Percentiles rank a stretch among this genome's conserved stretches.
phyloP scores from a whole-genome alignment of 2,329 filamentous ascomycete genomes.

The Parasarocladium wereldwijsianum region DNA sequence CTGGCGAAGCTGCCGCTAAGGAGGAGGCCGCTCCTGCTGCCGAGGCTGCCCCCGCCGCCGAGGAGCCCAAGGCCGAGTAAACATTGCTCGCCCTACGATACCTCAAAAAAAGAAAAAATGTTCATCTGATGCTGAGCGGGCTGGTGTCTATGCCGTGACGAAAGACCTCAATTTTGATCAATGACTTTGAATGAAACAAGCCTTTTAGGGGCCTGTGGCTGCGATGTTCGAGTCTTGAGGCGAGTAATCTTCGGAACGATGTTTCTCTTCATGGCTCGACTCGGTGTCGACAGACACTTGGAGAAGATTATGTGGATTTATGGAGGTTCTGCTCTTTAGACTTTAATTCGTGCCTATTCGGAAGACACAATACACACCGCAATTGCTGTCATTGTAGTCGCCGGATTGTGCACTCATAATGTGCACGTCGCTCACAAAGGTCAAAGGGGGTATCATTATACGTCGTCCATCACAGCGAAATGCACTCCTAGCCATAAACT shows the following conservation, averaged over 20 bases:
- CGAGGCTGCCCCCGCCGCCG: slow-evolving; percentile 36
- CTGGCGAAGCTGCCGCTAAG: slow-evolving; percentile 32
- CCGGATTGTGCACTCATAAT: too few species aligned
- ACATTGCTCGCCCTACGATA: too few species aligned
- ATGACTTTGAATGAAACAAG: too few species aligned
- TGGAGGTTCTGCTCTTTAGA: slow-evolving; percentile 24
- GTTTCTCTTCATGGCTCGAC: too few species aligned
- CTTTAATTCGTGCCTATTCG: slow-evolving; percentile 17
- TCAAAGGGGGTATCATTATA: slow-evolving; percentile 8
- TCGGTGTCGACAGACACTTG: slow-evolving; percentile 17
- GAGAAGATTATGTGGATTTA: slow-evolving; percentile 31
- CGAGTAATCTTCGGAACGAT: too few species aligned
- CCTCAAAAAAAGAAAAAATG: too few species aligned
- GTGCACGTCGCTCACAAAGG: too few species aligned
- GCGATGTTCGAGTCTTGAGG: too few species aligned
- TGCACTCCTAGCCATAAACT: slow-evolving; percentile 52
- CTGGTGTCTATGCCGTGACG: slow-evolving; percentile 51
- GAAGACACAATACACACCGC: slow-evolving; percentile 40
- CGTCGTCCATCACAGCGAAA: slow-evolving; percentile 39
- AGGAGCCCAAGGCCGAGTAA: slow-evolving; percentile 61
- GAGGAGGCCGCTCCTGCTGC: slow-evolving; percentile 35
- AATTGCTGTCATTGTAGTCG: slow-evolving; percentile 28
- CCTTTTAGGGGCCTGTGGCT: too few species aligned
- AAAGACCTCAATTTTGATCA: slow-evolving; percentile 38
- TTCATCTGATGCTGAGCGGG: too few species aligned